Evolutionary conservation across 176 grass and related monocot genomes (phyloP).

Genomic region (Areca catechu): DNA sequence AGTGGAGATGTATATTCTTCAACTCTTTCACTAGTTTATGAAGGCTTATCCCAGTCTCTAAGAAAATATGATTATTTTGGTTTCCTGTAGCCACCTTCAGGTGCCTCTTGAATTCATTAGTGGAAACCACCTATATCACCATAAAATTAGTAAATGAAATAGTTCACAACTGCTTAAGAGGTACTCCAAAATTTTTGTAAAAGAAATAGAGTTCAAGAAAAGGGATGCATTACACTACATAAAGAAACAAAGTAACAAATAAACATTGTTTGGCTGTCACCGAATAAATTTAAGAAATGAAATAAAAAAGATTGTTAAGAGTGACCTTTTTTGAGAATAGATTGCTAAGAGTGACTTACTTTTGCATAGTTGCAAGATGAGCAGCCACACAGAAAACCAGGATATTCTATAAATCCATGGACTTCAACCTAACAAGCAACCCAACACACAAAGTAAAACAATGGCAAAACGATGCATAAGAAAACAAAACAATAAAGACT

Average conservation of each 20-base stretch:
- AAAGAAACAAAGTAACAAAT: background rate
- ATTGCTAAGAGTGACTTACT: constrained; percentile 16
- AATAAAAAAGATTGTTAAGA: background rate
- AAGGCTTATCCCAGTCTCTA: constrained; percentile 40
- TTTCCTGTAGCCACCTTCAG: constrained; percentile 21
- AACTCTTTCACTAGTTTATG: constrained; percentile 36
- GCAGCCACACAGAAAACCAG: constrained; percentile 42
- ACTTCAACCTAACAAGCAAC: constrained; percentile 16
- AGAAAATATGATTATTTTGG: constrained; percentile 49
- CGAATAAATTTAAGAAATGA: background rate
- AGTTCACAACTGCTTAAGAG: too few species aligned
- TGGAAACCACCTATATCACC: constrained; percentile 23
- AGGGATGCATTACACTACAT: too few species aligned
- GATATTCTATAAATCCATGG: constrained; percentile 29
- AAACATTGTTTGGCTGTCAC: too few species aligned
- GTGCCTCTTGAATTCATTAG: constrained; percentile 46
- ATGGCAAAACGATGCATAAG: background rate
- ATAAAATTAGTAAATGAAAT: background rate
- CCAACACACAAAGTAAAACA: background rate
- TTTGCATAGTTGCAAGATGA: constrained; percentile 30
- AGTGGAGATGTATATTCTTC: constrained; percentile 5
- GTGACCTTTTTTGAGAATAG: too few species aligned
- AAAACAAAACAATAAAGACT: background rate
- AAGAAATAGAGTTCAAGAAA: too few species aligned
- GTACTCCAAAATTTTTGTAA: too few species aligned